Base-by-base conservation (phyloP, 2,329 filamentous ascomycete species). In the Mycosphaerella sp. region DNA sequence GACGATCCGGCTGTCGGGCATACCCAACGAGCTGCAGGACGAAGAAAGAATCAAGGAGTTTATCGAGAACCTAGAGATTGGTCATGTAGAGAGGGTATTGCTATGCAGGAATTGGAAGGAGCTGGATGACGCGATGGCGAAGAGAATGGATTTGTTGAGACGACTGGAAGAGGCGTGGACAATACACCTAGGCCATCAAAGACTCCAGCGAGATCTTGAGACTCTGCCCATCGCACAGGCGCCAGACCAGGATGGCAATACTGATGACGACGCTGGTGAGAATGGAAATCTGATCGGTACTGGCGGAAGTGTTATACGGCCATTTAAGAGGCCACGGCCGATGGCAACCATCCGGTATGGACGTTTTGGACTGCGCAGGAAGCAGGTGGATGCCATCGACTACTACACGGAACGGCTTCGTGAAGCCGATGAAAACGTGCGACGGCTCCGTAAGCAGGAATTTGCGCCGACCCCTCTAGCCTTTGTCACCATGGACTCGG, bases 401-500 rank as follows among this genome's bases (percentile, higher is more conserved):
- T 93, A 96, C 69, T 96, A 91, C 66, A 87, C 95, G 64, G 89
- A 95, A 69, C 86, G 87, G 67, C 79, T 98, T 36, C 84, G 86
- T 26, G 78, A 80, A 12, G 71, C 95, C 2, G 92, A 98, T 61
- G 86, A 88, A 46, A 79, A 84, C 60, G 89, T 98, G 48, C 71
- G 73, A 6, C 72, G 73, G 6, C 82, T 89, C 9, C 82, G 93
- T 29, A 82, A 83, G 64, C 87, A 88, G 69, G 80, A 86, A 3
- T 97, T 90, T 64, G 74, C 79, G 5, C 78, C 93, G 0, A 91
- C 85, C 0, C 86, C 92, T 46, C 80, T 95, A 56, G 95, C 95
- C 1, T 96, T 98, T 70, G 88, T 98, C 39, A 97, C 93, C 0
- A 95, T 98, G 89, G 89, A 96, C 73, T 93, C 89, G 3, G 93